A percentile compares a stretch with the other conserved stretches of the same genome.
Conservation (phyloP, 768 basidiomycete genomes). For the Candolleomyces aberdarensis region DNA sequence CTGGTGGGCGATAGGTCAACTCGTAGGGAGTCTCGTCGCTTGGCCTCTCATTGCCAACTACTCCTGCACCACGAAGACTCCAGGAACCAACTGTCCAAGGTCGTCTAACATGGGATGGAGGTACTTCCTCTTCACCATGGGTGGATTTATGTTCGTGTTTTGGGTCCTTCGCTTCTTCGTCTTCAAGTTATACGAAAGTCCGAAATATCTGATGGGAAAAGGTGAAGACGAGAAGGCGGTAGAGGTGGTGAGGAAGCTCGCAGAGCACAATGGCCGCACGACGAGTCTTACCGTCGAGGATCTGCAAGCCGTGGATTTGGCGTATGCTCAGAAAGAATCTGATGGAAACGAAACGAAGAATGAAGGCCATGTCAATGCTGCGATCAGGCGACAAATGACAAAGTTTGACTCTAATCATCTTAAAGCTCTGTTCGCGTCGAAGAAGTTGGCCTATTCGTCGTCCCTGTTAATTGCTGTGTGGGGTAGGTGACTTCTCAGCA, state of each 20-base stretch:
- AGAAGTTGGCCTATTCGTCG: slow-evolving; percentile 64
- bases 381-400: slow-evolving; percentile 32
- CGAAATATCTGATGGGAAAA: slow-evolving; percentile 72
- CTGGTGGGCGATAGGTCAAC: slow-evolving; percentile 80
- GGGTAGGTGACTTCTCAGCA: slow-evolving; percentile 25
- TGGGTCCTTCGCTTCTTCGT: slow-evolving; percentile 49
- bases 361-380: neutral
- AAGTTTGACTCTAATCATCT: slow-evolving; percentile 40
- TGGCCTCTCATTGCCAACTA: slow-evolving; percentile 72
- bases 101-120: slow-evolving; percentile 70
- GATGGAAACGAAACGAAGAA: neutral
- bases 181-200: slow-evolving; percentile 70
- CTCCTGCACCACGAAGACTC: slow-evolving; percentile 46
- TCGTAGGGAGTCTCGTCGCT: slow-evolving; percentile 59
- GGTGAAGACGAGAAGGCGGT: slow-evolving; percentile 65
- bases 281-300: slow-evolving; percentile 46
- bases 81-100: slow-evolving; percentile 34
- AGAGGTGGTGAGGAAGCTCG: slow-evolving; percentile 58
- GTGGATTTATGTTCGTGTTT: slow-evolving; percentile 63
- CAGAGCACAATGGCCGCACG: slow-evolving; percentile 56
- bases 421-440: slow-evolving; percentile 59
- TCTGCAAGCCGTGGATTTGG: slow-evolving; percentile 24
- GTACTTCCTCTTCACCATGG: slow-evolving; percentile 71
- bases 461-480: slow-evolving; percentile 55
- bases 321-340: neutral